Evolutionary conservation across 116 monocot genomes (phyloP).

Genomic region (Phalaenopsis hybrid): DNA sequence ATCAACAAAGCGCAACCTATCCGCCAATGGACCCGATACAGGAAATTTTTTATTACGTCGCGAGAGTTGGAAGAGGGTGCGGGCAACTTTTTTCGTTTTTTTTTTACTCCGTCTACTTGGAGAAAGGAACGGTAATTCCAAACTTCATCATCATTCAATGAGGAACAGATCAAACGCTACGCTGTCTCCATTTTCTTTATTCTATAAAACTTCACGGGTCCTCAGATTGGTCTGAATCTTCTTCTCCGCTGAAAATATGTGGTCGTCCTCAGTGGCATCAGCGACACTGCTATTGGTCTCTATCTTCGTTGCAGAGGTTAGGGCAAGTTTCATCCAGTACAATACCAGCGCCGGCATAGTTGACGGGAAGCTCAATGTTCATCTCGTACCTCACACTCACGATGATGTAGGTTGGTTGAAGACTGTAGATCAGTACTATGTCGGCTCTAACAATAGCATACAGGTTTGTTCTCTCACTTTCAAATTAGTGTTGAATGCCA

Average conservation of each 20-base stretch:
- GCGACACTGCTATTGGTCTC: not conserved
- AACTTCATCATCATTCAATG: not conserved
- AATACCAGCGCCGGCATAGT: slow-evolving; percentile 43
- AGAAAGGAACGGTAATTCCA: not conserved
- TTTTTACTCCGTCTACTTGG: not conserved
- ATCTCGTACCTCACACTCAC: slow-evolving; percentile 65
- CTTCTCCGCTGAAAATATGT: not conserved
- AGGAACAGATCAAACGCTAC: not conserved
- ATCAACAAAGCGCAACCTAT: too few relatives aligned
- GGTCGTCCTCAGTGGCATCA: not conserved
- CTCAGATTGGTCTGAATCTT: not conserved
- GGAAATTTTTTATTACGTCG: too few relatives aligned
- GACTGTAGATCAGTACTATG: slow-evolving; percentile 80
- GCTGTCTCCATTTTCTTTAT: not conserved
- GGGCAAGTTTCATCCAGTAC: slow-evolving; percentile 26
- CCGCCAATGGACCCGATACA: too few relatives aligned
- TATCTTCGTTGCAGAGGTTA: not conserved
- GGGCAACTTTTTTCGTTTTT: not conserved
- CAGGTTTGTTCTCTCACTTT: slow-evolving; percentile 18
- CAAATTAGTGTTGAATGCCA: not conserved
- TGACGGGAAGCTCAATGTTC: slow-evolving; percentile 73
- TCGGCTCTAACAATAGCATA: slow-evolving; percentile 72
- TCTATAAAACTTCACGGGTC: not conserved
- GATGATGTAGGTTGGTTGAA: slow-evolving; percentile 91
- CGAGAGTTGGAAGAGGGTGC: too few relatives aligned